A percentile compares a stretch with the other conserved stretches of the same genome.
phyloP scores from a whole-genome alignment of 2,329 filamentous ascomycete species.

The Phyllosticta ampelicida region DNA sequence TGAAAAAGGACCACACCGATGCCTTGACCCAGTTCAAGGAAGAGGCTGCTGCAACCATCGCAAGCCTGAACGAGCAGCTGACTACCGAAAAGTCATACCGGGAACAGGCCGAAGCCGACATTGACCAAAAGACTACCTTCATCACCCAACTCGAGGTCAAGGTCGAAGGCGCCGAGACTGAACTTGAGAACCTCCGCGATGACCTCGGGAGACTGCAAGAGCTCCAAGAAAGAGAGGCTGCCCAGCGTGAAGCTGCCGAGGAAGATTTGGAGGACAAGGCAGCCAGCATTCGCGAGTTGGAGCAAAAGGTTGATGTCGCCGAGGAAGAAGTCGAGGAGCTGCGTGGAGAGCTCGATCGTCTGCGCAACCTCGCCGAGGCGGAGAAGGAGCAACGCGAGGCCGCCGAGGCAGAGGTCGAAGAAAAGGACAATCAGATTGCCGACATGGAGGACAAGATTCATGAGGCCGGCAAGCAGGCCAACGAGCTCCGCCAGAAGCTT shows the following conservation, averaged over 20 bases:
- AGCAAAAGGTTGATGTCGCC: slow-evolving; percentile 23
- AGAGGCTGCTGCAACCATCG: slow-evolving; percentile 21
- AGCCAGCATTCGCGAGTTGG: slow-evolving; percentile 27
- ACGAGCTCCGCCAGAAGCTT: slow-evolving; percentile 38
- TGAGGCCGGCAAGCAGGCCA: slow-evolving; percentile 34
- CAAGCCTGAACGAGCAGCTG: slow-evolving; percentile 26
- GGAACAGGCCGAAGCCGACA: slow-evolving; percentile 28
- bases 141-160: slow-evolving; percentile 31
- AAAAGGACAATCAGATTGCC: slow-evolving; percentile 30
- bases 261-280: slow-evolving; percentile 27
- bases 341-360: slow-evolving; percentile 24
- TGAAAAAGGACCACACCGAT: slow-evolving; percentile 30
- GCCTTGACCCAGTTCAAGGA: slow-evolving; percentile 29
- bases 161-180: slow-evolving; percentile 26
- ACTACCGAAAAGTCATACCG: slow-evolving; percentile 27
- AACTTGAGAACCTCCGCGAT: slow-evolving; percentile 23
- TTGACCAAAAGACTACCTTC: slow-evolving; percentile 26
- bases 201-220: slow-evolving; percentile 25
- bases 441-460: slow-evolving; percentile 31
- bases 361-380: slow-evolving; percentile 27
- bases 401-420: slow-evolving; percentile 34
- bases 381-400: slow-evolving; percentile 34
- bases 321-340: slow-evolving; percentile 22
- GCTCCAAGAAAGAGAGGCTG: slow-evolving; percentile 24
- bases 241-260: slow-evolving; percentile 25